phyloP scores from a whole-genome alignment of 1,284 basidiomycete genomes.

The Trichosporon sp. region DNA sequence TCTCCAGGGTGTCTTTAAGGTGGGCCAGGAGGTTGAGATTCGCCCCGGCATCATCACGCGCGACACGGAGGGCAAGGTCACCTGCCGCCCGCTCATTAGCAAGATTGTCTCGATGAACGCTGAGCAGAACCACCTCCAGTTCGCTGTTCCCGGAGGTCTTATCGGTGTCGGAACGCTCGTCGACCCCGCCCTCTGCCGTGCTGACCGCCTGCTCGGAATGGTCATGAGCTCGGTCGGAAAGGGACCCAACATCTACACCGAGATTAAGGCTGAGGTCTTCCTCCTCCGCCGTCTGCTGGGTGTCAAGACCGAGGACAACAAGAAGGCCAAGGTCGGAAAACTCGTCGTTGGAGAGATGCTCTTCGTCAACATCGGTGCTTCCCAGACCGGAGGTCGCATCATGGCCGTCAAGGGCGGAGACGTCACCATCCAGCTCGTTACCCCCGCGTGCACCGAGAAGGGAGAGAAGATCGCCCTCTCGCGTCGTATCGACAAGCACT shows the following conservation, averaged over 20 bases:
- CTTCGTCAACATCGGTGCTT: constrained; percentile 89
- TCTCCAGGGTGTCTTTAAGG: constrained; percentile 79
- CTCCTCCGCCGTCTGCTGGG: constrained; percentile 89
- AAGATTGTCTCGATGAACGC: constrained; percentile 86
- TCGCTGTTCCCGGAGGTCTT: constrained; percentile 93
- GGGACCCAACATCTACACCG: constrained; percentile 87
- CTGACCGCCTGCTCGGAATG: constrained; percentile 93
- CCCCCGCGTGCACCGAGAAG: constrained; percentile 86
- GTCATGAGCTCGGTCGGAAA: constrained; percentile 91
- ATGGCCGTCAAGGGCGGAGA: constrained; percentile 85
- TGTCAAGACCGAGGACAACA: constrained; percentile 97
- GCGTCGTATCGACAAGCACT: constrained; percentile 93
- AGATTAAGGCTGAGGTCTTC: constrained; percentile 60
- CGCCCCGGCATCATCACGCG: constrained; percentile 96
- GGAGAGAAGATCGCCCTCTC: constrained; percentile 93
- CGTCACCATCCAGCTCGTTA: constrained; percentile 84
- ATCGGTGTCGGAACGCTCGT: constrained; percentile 98
- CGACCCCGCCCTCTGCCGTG: constrained; percentile 93
- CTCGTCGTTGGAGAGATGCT: constrained; percentile 88
- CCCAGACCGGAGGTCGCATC: constrained; percentile 87
- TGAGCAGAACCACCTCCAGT: constrained; percentile 88
- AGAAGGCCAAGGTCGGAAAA: constrained; percentile 90
- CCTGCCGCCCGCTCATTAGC: constrained; percentile 90
- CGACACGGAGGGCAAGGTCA: constrained; percentile 81
- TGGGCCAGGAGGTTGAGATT: constrained; percentile 92